phyloP scores from a whole-genome alignment of 345 rosid species.

The Hypericum androsaemum region DNA sequence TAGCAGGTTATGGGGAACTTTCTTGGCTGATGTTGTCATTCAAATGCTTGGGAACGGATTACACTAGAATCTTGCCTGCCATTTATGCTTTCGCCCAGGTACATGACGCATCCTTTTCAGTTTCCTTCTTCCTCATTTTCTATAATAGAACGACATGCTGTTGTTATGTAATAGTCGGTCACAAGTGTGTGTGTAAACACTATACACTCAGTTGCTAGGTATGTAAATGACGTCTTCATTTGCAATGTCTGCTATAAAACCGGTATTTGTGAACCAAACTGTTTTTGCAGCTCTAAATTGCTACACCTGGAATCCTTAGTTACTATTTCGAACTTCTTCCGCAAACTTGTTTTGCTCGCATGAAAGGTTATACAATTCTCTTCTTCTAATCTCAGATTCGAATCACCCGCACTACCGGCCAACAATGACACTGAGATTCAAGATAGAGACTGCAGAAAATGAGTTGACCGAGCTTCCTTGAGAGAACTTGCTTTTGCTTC shows the following conservation, averaged over 20 bases:
- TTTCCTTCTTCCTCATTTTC: too few relatives aligned
- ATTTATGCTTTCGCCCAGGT: constrained; percentile 90
- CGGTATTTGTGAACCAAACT: too few relatives aligned
- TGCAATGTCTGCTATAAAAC: too few relatives aligned
- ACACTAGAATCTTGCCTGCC: constrained; percentile 84
- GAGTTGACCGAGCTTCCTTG: too few relatives aligned
- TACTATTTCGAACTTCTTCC: background rate
- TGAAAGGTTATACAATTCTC: background rate
- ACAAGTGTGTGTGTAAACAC: too few relatives aligned
- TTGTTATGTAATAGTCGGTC: too few relatives aligned
- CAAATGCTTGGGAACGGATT: constrained; percentile 98
- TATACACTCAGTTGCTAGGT: too few relatives aligned
- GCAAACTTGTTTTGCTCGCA: too few relatives aligned
- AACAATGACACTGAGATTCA: constrained; percentile 13
- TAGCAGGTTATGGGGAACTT: constrained; percentile 90
- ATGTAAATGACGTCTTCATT: too few relatives aligned
- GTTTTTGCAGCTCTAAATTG: background rate
- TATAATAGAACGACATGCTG: too few relatives aligned
- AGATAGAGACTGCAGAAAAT: too few relatives aligned
- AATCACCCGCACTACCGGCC: constrained; percentile 52
- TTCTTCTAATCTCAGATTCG: constrained; percentile 47
- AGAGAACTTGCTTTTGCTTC: too few relatives aligned
- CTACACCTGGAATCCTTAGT: background rate
- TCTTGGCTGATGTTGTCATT: constrained; percentile 85
- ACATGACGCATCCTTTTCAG: background rate